Base-by-base conservation (phyloP, 257 asterid genomes). In the Cynanchum wilfordii region DNA sequence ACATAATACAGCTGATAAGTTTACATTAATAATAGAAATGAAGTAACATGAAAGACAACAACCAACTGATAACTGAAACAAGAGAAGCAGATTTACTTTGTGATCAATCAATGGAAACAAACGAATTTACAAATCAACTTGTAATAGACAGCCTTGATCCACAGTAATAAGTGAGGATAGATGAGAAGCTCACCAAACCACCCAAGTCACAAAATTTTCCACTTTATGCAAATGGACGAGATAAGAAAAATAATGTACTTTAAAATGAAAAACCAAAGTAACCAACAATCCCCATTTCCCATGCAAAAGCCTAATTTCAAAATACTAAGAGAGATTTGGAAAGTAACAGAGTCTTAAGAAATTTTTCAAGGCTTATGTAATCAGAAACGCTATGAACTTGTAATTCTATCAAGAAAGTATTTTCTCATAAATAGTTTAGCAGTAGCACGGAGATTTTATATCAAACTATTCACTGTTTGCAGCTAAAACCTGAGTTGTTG, bases 401-500 rank as follows among this genome's bases (percentile, higher is more conserved):
- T 25, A 8, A 12, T 3, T n/a, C 24, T 72, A 5, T 38, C n/a
- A 24, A 9, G 13, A 29, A 49, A 72, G 7, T 27, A 60, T 54
- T 33, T 30, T 59, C 67, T 40, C 11, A 50, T 30, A 20, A 72
- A 62, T 8, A 9, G 36, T 33, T 60, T 9, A 51, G 54, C 15
- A 62, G 58, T 58, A 47, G 20, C 60, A 27, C 50, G 33, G 62
- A 6, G 25, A 19, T 27, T 50, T 52, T 13, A 76, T 20, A 15
- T 50, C 25, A 76, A 68, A 66, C 20, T 40, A 42, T 30, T 66
- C 56, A 19, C 42, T 30, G 50, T 20, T 74, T 15, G 10, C 67
- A 66, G 71, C 60, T 19, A 17, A 68, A 78, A 94, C 98, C 96
- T 94, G 85, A 91, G 95, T 77, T 94, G 87, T 76, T 88, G 87